These are phyloP conservation scores for Phytophthora fragariaefolia DNA, from an alignment of 352 stramenopile species.

Conservation along the genomic window DNA sequence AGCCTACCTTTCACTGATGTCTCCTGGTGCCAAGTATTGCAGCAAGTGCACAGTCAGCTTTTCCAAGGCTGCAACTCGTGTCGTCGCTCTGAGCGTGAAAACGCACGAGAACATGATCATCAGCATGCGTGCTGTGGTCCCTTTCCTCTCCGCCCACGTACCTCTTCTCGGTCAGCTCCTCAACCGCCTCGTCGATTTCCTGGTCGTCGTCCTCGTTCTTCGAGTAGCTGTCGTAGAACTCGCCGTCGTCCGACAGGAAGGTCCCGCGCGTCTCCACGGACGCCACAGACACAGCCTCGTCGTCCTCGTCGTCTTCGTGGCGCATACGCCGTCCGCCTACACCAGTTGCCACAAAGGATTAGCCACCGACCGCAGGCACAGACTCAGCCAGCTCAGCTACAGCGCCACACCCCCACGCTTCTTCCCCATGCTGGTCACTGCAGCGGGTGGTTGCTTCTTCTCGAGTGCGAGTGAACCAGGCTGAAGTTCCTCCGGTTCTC, in stretches of 20 bases:
- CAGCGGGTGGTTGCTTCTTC: slow-evolving; percentile 3
- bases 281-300: slow-evolving; percentile 70
- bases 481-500: slow-evolving; percentile 18
- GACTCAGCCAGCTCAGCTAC: neutral
- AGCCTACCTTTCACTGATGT: slow-evolving; percentile 72
- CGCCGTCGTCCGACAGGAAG: slow-evolving; percentile 65
- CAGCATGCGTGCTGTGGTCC: neutral
- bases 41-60: slow-evolving; percentile 66
- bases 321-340: slow-evolving; percentile 65
- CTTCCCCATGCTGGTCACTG: slow-evolving; percentile 55
- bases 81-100: slow-evolving; percentile 58
- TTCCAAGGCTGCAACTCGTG: slow-evolving; percentile 71
- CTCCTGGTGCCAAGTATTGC: slow-evolving; percentile 73
- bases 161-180: slow-evolving; percentile 84
- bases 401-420: slow-evolving; percentile 59
- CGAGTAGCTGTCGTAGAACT: slow-evolving; percentile 74
- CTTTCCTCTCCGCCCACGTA: slow-evolving; percentile 22
- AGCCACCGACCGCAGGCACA: slow-evolving; percentile 19
- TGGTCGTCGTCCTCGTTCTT: slow-evolving; percentile 70
- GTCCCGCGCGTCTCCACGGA: slow-evolving; percentile 75
- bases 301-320: slow-evolving; percentile 70
- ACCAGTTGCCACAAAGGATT: slow-evolving; percentile 1
- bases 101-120: slow-evolving; percentile 6
- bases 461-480: slow-evolving; percentile 12
- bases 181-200: slow-evolving; percentile 73